Percentiles rank a stretch among this genome's conserved stretches.
Conservation (phyloP, 345 rosid species). For the Hibiscus mutabilis region DNA sequence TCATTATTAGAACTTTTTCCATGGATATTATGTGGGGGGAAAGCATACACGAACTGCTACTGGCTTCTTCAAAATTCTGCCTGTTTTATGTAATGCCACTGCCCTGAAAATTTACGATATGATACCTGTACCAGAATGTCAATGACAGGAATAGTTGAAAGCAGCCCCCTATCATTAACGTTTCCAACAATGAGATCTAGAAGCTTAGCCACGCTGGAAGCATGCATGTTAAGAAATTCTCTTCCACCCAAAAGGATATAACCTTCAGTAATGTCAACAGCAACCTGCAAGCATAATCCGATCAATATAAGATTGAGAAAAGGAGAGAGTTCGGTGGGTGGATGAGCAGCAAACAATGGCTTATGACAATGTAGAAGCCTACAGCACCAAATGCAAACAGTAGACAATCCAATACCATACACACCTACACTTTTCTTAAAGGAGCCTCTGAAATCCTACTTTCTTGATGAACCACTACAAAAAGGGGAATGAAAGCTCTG, state of each 20-base stretch:
- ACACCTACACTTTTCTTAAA: background rate
- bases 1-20: background rate
- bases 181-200: conserved; percentile 90
- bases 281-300: conserved; percentile 49
- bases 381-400: background rate
- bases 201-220: conserved; percentile 76
- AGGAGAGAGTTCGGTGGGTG: background rate
- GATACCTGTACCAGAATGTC: conserved; percentile 84
- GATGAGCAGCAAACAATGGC: background rate
- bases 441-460: background rate
- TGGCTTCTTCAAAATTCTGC: conserved; percentile 1
- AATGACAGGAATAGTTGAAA: conserved; percentile 74
- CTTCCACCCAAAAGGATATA: conserved; percentile 77
- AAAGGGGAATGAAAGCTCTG: background rate
- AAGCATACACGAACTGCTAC: background rate
- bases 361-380: background rate
- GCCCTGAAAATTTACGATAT: background rate
- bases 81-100: background rate
- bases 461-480: conserved; percentile 22
- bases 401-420: background rate
- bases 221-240: conserved; percentile 71
- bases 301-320: background rate
- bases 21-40: background rate
- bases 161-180: conserved; percentile 82
- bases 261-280: conserved; percentile 70